A percentile compares a stretch with the other conserved stretches of the same genome.
Evolutionary conservation across 2,329 filamentous ascomycete genomes (phyloP).

Genomic region (Phoma sp.): DNA sequence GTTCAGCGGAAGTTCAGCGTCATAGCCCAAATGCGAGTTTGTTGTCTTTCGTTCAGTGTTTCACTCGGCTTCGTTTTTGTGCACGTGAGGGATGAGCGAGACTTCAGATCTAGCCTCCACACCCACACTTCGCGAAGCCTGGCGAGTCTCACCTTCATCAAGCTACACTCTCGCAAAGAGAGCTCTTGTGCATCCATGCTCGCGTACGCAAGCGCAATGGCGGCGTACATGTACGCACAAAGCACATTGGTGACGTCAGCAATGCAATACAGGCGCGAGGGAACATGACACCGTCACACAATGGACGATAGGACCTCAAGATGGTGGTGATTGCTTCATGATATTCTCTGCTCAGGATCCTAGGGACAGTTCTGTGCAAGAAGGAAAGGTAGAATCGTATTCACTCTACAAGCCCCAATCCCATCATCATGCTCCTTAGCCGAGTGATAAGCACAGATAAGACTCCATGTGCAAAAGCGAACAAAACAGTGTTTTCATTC

Average conservation of each 20-base stretch:
- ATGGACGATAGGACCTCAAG: neutral
- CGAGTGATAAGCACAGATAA: conserved; percentile 37
- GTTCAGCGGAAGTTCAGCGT: neutral
- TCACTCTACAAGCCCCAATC: conserved; percentile 45
- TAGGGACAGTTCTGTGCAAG: conserved; percentile 26
- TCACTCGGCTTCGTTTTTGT: no score
- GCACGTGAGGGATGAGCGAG: no score
- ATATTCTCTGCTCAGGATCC: conserved; percentile 15
- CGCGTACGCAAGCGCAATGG: no score
- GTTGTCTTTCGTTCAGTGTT: no score
- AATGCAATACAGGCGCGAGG: neutral
- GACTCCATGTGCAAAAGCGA: conserved; percentile 38
- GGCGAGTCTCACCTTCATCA: no score
- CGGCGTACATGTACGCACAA: neutral
- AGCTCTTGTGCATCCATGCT: no score
- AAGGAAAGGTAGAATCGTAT: conserved; percentile 42
- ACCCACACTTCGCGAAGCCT: no score
- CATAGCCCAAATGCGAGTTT: conserved; percentile 6
- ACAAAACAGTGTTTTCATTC: conserved; percentile 26
- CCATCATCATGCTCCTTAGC: conserved; percentile 33
- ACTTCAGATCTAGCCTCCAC: no score
- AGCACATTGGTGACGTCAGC: neutral
- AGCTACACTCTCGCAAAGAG: no score
- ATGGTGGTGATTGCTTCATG: conserved; percentile 20
- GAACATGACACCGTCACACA: conserved; percentile 2